Percentiles rank a stretch among this genome's conserved stretches.
Conservation (phyloP, 208 protist species). For the Trypanosoma avium region DNA sequence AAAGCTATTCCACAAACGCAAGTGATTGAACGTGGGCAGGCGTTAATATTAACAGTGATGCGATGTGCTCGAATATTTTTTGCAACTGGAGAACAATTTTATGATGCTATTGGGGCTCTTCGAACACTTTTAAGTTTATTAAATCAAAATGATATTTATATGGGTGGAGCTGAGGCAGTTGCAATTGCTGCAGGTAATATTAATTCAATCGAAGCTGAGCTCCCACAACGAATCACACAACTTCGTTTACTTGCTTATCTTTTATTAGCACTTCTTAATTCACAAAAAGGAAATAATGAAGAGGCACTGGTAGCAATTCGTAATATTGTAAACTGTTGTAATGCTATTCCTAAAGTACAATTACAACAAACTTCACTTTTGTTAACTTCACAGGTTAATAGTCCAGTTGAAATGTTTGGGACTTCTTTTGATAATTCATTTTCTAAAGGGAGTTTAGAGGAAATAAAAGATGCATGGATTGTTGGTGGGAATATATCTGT, state of each 20-base stretch:
- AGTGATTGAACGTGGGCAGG: conserved; percentile 25
- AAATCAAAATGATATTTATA: conserved; percentile 27
- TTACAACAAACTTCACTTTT: conserved; percentile 12
- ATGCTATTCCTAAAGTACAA: conserved; percentile 27
- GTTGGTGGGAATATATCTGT: too few relatives aligned
- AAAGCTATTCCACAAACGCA: background rate
- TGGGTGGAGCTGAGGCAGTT: conserved; percentile 21
- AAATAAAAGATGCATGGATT: too few relatives aligned
- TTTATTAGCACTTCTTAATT: conserved; percentile 40
- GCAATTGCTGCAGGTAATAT: background rate
- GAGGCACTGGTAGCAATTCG: conserved; percentile 44
- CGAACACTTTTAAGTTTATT: conserved; percentile 35
- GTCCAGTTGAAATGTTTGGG: too few relatives aligned
- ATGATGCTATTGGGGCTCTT: conserved; percentile 44
- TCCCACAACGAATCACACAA: conserved; percentile 34
- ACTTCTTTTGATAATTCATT: too few relatives aligned
- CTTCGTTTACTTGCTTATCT: conserved; percentile 41
- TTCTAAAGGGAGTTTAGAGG: too few relatives aligned
- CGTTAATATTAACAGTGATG: conserved; percentile 30
- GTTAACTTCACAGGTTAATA: background rate
- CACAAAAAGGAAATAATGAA: conserved; percentile 32
- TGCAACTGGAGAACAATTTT: conserved; percentile 36
- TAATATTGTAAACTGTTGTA: conserved; percentile 38
- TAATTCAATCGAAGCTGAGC: conserved; percentile 6
- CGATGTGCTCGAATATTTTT: conserved; percentile 26